Base-by-base conservation (phyloP, 306 rosid species). In the Delonix regia region DNA sequence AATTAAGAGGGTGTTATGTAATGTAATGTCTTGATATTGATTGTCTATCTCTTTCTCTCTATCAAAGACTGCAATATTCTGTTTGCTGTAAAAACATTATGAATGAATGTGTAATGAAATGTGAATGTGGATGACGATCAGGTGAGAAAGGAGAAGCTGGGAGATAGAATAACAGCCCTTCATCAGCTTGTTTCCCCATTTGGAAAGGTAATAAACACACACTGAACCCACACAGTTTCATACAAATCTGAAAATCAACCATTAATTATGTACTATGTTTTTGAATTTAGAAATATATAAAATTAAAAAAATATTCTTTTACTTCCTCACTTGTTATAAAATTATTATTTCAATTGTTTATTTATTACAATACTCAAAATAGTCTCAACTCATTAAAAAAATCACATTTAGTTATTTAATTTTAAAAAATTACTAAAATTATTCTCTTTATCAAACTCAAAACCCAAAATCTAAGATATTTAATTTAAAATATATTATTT, bases 141-240 rank as follows among this genome's bases (percentile, higher is more conserved):
- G 97, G 97, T 88, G 83, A 85, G 95, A 69, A 93, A 93, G 88
- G 97, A 93, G 92, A 93, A 93, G 88, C 89, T 93, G 3, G 97
- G 96, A 59, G 98, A 90, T 81, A 91, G 95, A 85, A 93, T 93
- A 81, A 90, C 97, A 68, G 77, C 92, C 4, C 97, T 93, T 74
- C 98, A 93, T 81, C 98, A 91, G 45, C 85, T 93, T 33, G 97
- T 93, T 83, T 93, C 96, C 38, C 98, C 98, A 64, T 91, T 91
- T 81, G 98, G 98, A 77, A 93, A 93, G 98, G 98, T 90, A 83
- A 85, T 12, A 44, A 42, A 15, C 64, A 24, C 65, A 56, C 16
- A 45, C 15, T 15, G 38, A 21, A 53, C n/a, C 27, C 21, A 65
- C 27, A 41, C 6, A 36, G 6, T 36, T 3, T 36, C 7, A 30